Conservation (phyloP, 2,329 filamentous ascomycete species). For the Trichoderma sp. region DNA sequence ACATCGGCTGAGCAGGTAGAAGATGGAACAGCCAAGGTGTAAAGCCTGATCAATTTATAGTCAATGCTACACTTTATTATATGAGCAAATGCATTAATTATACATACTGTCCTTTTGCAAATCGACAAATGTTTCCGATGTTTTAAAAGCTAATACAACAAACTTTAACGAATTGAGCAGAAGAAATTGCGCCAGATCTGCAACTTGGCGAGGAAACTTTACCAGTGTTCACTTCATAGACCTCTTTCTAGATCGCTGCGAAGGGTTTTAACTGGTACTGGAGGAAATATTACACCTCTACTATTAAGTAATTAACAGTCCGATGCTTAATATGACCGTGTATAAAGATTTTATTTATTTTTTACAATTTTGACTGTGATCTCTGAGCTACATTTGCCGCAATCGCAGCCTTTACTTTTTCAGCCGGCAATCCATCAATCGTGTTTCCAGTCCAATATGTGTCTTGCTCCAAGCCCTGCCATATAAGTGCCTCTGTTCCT, state of each 20-base stretch:
- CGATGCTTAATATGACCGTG: background rate
- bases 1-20: constrained; percentile 8
- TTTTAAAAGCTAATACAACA: background rate
- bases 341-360: background rate
- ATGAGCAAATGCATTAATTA: background rate
- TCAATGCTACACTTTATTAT: background rate
- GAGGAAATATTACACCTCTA: background rate
- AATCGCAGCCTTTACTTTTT: constrained; percentile 13
- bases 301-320: fast-evolving
- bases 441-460: constrained; percentile 12
- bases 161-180: background rate
- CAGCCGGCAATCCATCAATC: constrained; percentile 1
- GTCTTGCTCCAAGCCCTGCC: constrained; percentile 15
- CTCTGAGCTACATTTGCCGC: constrained; percentile 4
- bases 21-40: background rate
- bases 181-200: background rate
- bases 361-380: constrained; percentile 7
- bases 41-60: background rate
- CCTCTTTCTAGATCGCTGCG: background rate
- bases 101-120: background rate
- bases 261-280: background rate
- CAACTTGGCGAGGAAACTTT: background rate
- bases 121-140: too few relatives aligned
- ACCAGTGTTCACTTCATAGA: background rate
- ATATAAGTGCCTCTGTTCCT: constrained; percentile 11